Base-by-base conservation (phyloP, 768 basidiomycete genomes). In the Termitomyces sp. region DNA sequence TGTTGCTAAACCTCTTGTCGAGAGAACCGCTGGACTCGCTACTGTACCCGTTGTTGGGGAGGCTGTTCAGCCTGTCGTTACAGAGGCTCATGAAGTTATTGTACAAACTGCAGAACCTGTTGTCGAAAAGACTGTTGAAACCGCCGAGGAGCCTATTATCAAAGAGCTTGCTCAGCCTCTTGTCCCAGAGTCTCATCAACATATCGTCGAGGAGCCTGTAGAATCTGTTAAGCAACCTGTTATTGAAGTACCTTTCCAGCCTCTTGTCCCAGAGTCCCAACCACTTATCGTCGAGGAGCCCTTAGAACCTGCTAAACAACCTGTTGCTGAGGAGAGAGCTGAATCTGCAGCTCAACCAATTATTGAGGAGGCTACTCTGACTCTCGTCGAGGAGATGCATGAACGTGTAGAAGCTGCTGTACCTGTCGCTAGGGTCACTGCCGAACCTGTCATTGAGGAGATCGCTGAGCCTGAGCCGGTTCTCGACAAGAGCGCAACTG, bases 401-500 rank as follows among this genome's bases (percentile, higher is more conserved):
- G 48, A 24, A 36, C 8, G 27, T 56, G 24, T n/a, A 3, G 55
- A 16, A 55, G 9, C 27, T 55, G 54, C 6, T 13, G 18, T 13
- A 46, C 48, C 57, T 51, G 48, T 44, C 5, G 57, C 45, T 24
- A 63, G 63, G 34, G 68, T 60, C 30, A 42, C 56, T 33, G 42
- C 61, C 15, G 48, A 46, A 41, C 58, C 47, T 31, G 67, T 60
- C 27, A 57, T 60, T 52, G 54, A 34, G 24, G 34, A 51, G 24
- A n/a, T 15, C 16, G 18, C 30, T 54, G 41, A 54, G 12, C 18
- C 39, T 13, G 53, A 54, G 18, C 39, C 53, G 3, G 4, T 48
- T n/a, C 4, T 42, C 27, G 24, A 44, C 15, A 9, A 44, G 24
- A n/a, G 4, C n/a, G 11, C 13, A 13, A 16, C 6, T 7, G 24